Evolutionary conservation across 139 green algal genomes (phyloP).

Genomic region (Marvania coccoides): DNA sequence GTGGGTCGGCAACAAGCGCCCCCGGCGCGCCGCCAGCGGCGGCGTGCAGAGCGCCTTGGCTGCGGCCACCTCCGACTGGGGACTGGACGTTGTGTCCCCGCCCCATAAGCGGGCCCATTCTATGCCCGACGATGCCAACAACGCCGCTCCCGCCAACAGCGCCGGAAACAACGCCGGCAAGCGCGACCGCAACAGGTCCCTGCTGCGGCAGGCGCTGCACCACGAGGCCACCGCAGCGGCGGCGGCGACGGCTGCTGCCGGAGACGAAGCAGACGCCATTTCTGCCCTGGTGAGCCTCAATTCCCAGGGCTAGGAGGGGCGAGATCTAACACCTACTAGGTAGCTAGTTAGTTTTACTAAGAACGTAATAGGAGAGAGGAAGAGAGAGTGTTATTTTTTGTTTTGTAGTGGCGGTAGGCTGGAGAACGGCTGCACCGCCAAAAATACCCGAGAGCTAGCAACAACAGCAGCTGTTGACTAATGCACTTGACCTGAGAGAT

Average conservation of each 20-base stretch:
- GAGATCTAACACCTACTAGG: no score
- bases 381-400: no score
- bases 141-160: not conserved
- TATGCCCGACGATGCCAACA: no score
- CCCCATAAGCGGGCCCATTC: slow-evolving; percentile 24
- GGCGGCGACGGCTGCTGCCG: not conserved
- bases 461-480: no score
- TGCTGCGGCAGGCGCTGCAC: slow-evolving; percentile 17
- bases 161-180: not conserved
- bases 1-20: slow-evolving; percentile 12
- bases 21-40: slow-evolving; percentile 19
- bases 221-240: not conserved
- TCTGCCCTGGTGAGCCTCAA: slow-evolving; percentile 26
- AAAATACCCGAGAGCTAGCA: no score
- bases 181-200: not conserved
- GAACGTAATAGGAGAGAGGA: no score
- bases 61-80: slow-evolving; percentile 18
- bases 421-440: no score
- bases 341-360: no score
- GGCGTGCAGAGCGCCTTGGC: slow-evolving; percentile 27
- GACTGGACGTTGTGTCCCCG: slow-evolving; percentile 13
- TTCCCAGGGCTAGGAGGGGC: not conserved
- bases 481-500: no score
- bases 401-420: no score
- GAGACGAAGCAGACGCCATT: slow-evolving; percentile 17